A percentile compares a stretch with the other conserved stretches of the same genome.
Evolutionary conservation across 192 early-diverging fungal species (phyloP).

Genomic region (Gamsiella multidivaricata): DNA sequence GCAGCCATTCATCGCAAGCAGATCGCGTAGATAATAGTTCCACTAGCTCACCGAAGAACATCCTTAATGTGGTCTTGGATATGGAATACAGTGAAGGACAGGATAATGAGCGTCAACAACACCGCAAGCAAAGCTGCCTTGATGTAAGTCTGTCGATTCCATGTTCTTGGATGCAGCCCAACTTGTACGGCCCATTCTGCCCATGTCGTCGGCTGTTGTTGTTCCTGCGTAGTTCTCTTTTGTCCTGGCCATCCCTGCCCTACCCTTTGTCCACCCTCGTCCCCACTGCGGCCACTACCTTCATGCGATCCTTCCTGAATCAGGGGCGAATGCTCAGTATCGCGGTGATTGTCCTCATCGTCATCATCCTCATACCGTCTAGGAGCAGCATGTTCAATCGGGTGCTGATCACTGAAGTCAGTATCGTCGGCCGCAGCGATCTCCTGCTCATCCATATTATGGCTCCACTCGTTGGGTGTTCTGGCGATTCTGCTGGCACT

Average conservation of each 20-base stretch:
- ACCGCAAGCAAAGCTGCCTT: constrained; percentile 22
- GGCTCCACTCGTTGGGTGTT: no score
- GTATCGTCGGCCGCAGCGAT: not conserved
- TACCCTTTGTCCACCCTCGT: not conserved
- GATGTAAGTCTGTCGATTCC: constrained; percentile 37
- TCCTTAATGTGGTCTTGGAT: constrained; percentile 60
- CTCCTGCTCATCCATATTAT: no score
- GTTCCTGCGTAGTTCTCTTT: not conserved
- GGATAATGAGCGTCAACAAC: constrained; percentile 29
- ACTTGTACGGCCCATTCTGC: constrained; percentile 20
- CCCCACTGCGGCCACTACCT: not conserved
- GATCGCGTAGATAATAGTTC: no score
- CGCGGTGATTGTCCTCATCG: constrained; percentile 12
- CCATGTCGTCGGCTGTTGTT: constrained; percentile 23
- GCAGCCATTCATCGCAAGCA: no score
- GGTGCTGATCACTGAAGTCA: not conserved
- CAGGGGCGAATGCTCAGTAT: constrained; percentile 21
- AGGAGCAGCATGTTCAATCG: constrained; percentile 7
- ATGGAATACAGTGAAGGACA: constrained; percentile 52
- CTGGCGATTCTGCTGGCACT: no score
- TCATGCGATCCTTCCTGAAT: constrained; percentile 7
- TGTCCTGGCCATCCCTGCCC: not conserved
- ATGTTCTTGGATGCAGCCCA: constrained; percentile 42
- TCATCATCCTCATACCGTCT: constrained; percentile 37
- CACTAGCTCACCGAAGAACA: constrained; percentile 40